Evolutionary conservation across 176 grass and related monocot species (phyloP).

Genomic region (Zoysia japonica): DNA sequence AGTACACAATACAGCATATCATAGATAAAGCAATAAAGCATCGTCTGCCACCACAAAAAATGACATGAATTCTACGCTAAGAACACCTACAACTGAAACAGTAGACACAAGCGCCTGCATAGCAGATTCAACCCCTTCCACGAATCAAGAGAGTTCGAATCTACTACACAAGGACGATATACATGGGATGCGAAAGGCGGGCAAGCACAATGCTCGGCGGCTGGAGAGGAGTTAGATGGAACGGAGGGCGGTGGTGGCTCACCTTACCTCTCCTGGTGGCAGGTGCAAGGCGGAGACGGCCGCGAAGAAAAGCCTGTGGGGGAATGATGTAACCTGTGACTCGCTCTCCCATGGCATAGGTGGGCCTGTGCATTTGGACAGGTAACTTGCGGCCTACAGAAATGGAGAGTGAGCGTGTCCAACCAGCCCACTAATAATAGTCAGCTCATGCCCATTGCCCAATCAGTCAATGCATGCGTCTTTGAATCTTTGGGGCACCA

Average conservation of each 20-base stretch:
- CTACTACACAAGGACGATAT: not conserved
- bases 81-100: not conserved
- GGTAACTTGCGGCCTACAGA: not conserved
- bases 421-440: not conserved
- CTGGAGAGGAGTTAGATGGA: not conserved
- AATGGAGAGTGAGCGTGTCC: not conserved
- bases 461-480: no score
- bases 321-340: slow-evolving; percentile 22
- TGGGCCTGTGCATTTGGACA: not conserved
- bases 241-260: not conserved
- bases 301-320: slow-evolving; percentile 43
- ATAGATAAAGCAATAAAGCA: no score
- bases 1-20: no score
- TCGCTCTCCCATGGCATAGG: not conserved
- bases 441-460: no score
- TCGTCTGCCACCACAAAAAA: no score
- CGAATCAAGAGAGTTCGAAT: not conserved
- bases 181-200: not conserved
- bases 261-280: slow-evolving; percentile 37
- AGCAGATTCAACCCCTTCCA: slow-evolving; percentile 8
- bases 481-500: no score
- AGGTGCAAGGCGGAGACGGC: slow-evolving; percentile 24
- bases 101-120: not conserved
- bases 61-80: no score
- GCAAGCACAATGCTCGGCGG: not conserved